phyloP scores from a whole-genome alignment of 352 stramenopile genomes.

The Plasmopara viticola region DNA sequence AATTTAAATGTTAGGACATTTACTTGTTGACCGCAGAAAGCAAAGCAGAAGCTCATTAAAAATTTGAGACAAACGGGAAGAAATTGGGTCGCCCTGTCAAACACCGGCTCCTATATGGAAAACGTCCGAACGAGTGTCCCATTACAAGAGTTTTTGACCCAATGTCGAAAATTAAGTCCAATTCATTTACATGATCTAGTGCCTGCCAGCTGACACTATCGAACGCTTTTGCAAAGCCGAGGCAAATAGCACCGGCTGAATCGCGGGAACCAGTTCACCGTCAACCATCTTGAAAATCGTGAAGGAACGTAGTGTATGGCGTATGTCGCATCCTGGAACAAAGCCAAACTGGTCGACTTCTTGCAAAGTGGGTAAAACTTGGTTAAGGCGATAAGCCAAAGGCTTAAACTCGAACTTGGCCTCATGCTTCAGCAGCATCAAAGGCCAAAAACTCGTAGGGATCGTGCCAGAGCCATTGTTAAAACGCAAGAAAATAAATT shows the following conservation, averaged over 20 bases:
- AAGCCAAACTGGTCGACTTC: not conserved
- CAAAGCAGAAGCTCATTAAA: not conserved
- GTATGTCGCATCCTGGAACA: not conserved
- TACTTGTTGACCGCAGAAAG: not conserved
- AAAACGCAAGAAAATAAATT: not conserved
- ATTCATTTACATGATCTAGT: not conserved
- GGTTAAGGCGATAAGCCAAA: not conserved
- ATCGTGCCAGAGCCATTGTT: not conserved
- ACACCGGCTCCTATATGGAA: not conserved
- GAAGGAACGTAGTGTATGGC: not conserved
- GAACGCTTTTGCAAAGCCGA: conserved; percentile 4
- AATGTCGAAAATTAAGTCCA: not conserved
- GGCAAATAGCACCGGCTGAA: conserved; percentile 1
- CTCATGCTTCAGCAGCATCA: conserved; percentile 1
- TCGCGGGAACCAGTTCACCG: not conserved
- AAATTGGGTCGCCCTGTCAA: not conserved
- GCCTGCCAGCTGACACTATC: conserved; percentile 7
- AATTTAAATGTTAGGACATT: not conserved
- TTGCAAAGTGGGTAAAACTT: not conserved
- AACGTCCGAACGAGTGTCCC: not conserved
- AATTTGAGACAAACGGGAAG: not conserved
- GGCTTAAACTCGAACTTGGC: not conserved
- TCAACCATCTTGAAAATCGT: not conserved
- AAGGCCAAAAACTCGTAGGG: not conserved
- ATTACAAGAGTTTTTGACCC: not conserved